phyloP scores from a whole-genome alignment of 805 yeast species.

The Yamadazyma laniorum region DNA sequence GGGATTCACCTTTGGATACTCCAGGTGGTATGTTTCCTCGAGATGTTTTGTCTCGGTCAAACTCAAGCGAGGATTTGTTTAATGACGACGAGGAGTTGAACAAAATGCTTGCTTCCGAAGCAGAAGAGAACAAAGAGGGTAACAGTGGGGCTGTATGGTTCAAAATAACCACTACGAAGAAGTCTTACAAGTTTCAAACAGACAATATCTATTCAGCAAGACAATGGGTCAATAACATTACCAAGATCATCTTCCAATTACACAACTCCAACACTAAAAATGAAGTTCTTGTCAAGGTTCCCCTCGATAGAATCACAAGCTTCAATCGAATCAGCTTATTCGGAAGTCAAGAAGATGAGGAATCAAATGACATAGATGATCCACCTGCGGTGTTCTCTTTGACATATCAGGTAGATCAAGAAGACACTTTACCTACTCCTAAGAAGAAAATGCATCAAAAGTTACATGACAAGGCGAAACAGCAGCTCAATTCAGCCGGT shows the following conservation, averaged over 20 bases:
- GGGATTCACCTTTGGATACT: conserved; percentile 1
- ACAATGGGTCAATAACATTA: conserved; percentile 73
- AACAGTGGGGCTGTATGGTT: conserved; percentile 47
- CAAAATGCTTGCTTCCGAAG: conserved; percentile 18
- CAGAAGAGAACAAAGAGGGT: conserved; percentile 29
- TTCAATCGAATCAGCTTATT: conserved; percentile 45
- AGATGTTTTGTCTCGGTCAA: conserved; percentile 8
- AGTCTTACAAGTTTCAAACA: conserved; percentile 64
- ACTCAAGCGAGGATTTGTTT: conserved; percentile 12
- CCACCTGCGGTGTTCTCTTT: conserved; percentile 12
- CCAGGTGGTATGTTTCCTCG: conserved; percentile 4
- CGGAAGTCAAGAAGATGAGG: conserved; percentile 13
- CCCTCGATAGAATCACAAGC: conserved; percentile 64
- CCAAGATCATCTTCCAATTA: conserved; percentile 65
- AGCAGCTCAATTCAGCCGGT: conserved; percentile 1
- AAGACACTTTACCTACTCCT: background rate
- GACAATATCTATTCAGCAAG: conserved; percentile 73
- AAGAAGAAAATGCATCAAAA: conserved; percentile 9
- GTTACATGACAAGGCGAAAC: conserved; percentile 11
- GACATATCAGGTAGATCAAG: background rate
- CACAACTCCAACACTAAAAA: conserved; percentile 67
- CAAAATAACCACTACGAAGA: conserved; percentile 54
- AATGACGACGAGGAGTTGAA: conserved; percentile 26
- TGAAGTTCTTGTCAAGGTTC: conserved; percentile 75
- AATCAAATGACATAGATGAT: conserved; percentile 15